Evolutionary conservation across 495 filamentous ascomycete species (phyloP).

Genomic region (Penicillium tannophilum): DNA sequence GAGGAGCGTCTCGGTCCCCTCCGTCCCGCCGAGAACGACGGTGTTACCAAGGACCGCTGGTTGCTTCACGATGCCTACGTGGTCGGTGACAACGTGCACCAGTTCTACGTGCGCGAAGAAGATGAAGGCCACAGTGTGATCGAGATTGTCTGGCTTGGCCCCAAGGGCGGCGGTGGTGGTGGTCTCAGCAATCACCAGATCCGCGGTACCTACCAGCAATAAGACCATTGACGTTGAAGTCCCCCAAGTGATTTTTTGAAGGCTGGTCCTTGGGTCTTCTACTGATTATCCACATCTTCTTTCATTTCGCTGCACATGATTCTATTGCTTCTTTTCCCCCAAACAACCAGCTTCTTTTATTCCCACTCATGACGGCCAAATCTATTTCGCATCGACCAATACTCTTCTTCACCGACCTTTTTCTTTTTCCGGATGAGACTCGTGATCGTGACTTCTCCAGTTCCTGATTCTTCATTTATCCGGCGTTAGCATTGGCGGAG

Average conservation of each 20-base stretch:
- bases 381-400: constrained; percentile 23
- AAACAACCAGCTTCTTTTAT: constrained; percentile 17
- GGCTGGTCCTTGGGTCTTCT: constrained; percentile 31
- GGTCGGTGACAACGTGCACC: constrained; percentile 51
- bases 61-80: constrained; percentile 44
- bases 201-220: constrained; percentile 34
- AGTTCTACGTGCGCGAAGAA: constrained; percentile 50
- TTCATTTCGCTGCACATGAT: constrained; percentile 44
- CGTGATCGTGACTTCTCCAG: constrained; percentile 30
- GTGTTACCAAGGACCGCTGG: constrained; percentile 50
- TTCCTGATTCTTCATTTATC: constrained; percentile 34
- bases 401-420: constrained; percentile 14
- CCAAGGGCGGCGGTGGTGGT: constrained; percentile 46
- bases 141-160: constrained; percentile 53
- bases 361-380: constrained; percentile 27
- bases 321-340: constrained; percentile 18
- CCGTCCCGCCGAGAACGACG: constrained; percentile 44
- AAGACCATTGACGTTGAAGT: constrained; percentile 9
- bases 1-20: constrained; percentile 57
- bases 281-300: constrained; percentile 14
- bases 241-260: constrained; percentile 21
- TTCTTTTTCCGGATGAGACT: constrained; percentile 27
- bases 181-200: constrained; percentile 37
- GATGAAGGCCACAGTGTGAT: constrained; percentile 50
- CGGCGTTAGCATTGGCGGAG: constrained; percentile 39